A percentile compares a stretch with the other conserved stretches of the same genome.
phyloP scores from a whole-genome alignment of 2,329 filamentous ascomycete genomes.

The Hypoxylon sp. region DNA sequence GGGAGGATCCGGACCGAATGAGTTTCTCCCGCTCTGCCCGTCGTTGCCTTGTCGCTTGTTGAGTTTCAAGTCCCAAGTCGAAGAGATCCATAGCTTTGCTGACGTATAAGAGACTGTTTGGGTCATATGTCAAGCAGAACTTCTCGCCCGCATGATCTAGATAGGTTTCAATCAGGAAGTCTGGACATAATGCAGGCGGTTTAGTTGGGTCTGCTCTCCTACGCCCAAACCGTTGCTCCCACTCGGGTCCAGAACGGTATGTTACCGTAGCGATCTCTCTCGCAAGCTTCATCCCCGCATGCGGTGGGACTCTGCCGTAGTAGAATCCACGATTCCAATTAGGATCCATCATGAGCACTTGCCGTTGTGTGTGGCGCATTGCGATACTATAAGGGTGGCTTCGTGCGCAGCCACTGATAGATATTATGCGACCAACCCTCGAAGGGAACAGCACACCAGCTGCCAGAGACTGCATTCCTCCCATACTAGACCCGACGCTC shows the following conservation, averaged over 20 bases:
- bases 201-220: conserved; percentile 87
- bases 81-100: conserved; percentile 99
- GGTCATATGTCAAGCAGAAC: conserved; percentile 96
- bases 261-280: conserved; percentile 98
- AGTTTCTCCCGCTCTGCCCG: conserved; percentile 72
- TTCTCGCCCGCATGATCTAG: conserved; percentile 98
- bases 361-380: conserved; percentile 97
- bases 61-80: conserved; percentile 83
- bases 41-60: conserved; percentile 72
- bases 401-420: conserved; percentile 92
- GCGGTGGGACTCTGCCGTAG: conserved; percentile 88
- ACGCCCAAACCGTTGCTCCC: conserved; percentile 94
- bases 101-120: conserved; percentile 95
- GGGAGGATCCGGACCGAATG: conserved; percentile 64
- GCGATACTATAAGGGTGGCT: conserved; percentile 98
- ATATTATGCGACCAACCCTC: conserved; percentile 85
- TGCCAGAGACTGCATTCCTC: conserved; percentile 96
- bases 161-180: conserved; percentile 98
- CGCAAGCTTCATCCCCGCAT: conserved; percentile 97
- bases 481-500: conserved; percentile 97
- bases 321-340: conserved; percentile 98
- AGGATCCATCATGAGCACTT: conserved; percentile 99
- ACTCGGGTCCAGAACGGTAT: conserved; percentile 95
- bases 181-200: conserved; percentile 93
- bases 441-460: conserved; percentile 87